These are phyloP conservation scores for Monoraphidium neglectum DNA, from an alignment of 139 green algal species.

Conservation along the genomic window DNA sequence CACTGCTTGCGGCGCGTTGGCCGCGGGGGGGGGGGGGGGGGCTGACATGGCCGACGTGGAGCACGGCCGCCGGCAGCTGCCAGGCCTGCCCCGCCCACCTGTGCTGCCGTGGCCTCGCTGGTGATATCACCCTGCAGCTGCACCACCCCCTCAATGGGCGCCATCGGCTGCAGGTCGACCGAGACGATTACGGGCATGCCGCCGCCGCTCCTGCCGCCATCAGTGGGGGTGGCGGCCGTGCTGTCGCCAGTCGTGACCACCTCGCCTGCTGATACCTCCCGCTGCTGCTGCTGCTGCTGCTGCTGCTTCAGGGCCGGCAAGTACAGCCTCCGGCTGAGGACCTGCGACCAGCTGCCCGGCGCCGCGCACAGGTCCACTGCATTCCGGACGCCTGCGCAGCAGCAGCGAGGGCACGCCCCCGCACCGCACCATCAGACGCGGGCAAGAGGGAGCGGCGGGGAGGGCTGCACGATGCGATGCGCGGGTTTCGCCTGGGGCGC, in stretches of 20 bases:
- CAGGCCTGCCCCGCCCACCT: slow-evolving; percentile 1
- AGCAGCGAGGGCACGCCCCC: slow-evolving; percentile 1
- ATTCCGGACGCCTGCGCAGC: slow-evolving; percentile 75
- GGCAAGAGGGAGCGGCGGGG: no score
- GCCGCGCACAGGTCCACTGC: slow-evolving; percentile 98
- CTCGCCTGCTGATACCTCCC: no score
- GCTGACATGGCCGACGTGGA: no score
- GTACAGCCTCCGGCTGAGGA: slow-evolving; percentile 89
- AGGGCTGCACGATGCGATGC: no score
- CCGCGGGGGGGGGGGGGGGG: no score
- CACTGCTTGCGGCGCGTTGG: no score
- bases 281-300: no score
- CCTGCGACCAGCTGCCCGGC: slow-evolving; percentile 95
- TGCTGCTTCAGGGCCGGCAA: slow-evolving; percentile 66
- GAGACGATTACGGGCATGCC: slow-evolving; percentile 75
- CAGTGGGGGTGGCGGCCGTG: neutral
- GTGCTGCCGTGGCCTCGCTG: slow-evolving; percentile 42
- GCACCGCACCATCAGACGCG: neutral
- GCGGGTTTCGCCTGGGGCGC: no score
- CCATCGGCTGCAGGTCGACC: slow-evolving; percentile 99
- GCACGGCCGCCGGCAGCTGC: no score
- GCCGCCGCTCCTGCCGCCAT: neutral
- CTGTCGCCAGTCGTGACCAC: no score
- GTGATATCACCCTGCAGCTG: slow-evolving; percentile 97
- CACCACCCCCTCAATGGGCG: slow-evolving; percentile 92